Evolutionary conservation across 2,329 filamentous ascomycete genomes (phyloP), one percentile per base, ranked within the genome.

Genomic region (Sclerotinia nivalis): DNA sequence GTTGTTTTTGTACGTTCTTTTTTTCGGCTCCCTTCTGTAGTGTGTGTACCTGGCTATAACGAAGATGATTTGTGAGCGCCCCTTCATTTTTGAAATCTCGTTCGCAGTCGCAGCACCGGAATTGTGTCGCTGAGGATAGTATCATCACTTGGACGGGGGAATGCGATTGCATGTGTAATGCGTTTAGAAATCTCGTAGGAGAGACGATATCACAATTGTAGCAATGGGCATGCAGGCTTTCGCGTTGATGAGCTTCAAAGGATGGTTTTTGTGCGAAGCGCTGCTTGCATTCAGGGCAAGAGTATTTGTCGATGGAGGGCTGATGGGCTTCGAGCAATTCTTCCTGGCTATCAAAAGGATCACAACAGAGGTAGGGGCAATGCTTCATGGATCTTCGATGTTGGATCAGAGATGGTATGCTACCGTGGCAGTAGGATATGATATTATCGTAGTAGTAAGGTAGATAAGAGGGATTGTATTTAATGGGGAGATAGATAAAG

Each of bases 21-120:
- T 65, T 71, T 31, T 68, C 62, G 37, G 45, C 62, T 47, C 47
- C 47, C 68, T 71, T 68, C 49, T 15, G 22, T 18, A 54, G 70
- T 70, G 8, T 43, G 37, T 71, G 67, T 47, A 70, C 68, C 67
- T 55, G 66, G 55, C 68, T 71, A 68, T 50, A 56, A 68, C 68
- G 69, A 65, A 72, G 71, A 65, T 73, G 72, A 71, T 69, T 43
- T 67, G 66, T 52, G 43, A 74, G 70, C 68, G 68, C 56, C 0
- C 31, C 28, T 69, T 73, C 58, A 71, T 55, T 71, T 66, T 55
- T 71, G 60, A 72, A 74, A 62, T 73, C 70, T 25, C 71, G 68
- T 55, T 73, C 67, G 61, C 71, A 73, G 59, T 73, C 69, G 61
- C 72, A 73, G 66, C 72, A 73, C 54, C 66, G 45, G 43, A 66